These are phyloP conservation scores for Leccinum glutinopallens DNA, from an alignment of 1,284 basidiomycete genomes.

Conservation along the genomic window DNA sequence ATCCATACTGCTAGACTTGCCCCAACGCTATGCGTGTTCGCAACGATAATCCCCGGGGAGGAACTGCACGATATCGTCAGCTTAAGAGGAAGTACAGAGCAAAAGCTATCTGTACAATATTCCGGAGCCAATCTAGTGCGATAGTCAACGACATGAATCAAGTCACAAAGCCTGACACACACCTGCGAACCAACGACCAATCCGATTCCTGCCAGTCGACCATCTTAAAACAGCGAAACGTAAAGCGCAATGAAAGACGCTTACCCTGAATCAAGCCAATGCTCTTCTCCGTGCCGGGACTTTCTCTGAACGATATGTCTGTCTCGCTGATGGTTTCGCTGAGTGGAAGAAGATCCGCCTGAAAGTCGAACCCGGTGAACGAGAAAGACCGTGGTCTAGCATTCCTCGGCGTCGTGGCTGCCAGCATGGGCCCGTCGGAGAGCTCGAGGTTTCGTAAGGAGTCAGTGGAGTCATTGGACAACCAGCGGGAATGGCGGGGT, in stretches of 20 bases:
- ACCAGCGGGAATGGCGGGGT: conserved; percentile 40
- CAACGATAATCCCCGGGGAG: conserved; percentile 88
- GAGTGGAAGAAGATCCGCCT: conserved; percentile 75
- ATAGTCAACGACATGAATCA: conserved; percentile 8
- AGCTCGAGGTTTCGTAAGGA: conserved; percentile 79
- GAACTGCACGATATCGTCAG: conserved; percentile 51
- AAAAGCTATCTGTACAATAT: conserved; percentile 68
- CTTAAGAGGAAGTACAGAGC: not conserved
- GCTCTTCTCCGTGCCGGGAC: conserved; percentile 66
- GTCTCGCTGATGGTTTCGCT: conserved; percentile 73
- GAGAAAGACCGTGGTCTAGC: conserved; percentile 64
- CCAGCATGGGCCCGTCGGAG: conserved; percentile 55
- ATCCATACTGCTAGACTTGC: conserved; percentile 85
- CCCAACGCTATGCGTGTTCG: conserved; percentile 83
- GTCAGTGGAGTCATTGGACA: conserved; percentile 60
- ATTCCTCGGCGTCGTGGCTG: conserved; percentile 28
- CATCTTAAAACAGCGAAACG: conserved; percentile 12
- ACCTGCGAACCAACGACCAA: conserved; percentile 82
- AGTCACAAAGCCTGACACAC: conserved; percentile 13
- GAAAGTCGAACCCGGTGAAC: conserved; percentile 78
- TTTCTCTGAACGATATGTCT: conserved; percentile 47
- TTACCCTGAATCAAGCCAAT: conserved; percentile 78
- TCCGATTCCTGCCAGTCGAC: conserved; percentile 64
- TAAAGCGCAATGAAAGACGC: conserved; percentile 25
- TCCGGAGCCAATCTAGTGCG: conserved; percentile 77